Evolutionary conservation across 2,329 filamentous ascomycete species (phyloP), one percentile per base, ranked within the genome.

Genomic region (Penicillium brasilianum): DNA sequence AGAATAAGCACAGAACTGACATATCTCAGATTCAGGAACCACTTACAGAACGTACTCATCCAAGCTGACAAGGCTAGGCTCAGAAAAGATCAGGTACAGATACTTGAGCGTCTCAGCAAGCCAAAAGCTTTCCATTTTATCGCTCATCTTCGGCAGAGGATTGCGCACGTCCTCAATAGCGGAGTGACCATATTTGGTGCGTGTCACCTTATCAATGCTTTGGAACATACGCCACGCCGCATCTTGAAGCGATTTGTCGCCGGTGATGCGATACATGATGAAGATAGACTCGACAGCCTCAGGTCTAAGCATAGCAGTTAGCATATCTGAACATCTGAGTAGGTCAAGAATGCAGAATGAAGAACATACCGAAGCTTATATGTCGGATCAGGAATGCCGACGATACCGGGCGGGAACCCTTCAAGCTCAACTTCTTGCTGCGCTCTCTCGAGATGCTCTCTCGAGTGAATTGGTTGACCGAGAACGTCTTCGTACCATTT

Each of bases 211-310:
- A 28, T 81, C 78, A 36, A 83, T 79, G 39, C 73, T 78, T 50
- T 78, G 70, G 64, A 83, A 83, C 81, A 83, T 83, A 34, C 77
- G 75, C 81, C 81, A 83, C 3, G 80, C 81, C 1, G 75, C 74
- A 39, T 83, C 80, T 44, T 78, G 76, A 55, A 79, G 74, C 14
- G 71, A 74, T 56, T 77, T 77, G 61, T 86, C 81, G 13, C 85
- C 85, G 0, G 85, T 87, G 48, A 86, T 83, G 20, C 85, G 81
- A 66, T 87, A 87, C 72, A 88, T 75, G 65, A 87, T 78, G 71
- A 87, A 88, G 3, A 87, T 81, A n/a, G 82, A 84, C 69, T 88
- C 85, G 48, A 88, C 85, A 2, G 85, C 85, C 71, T 88, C 85
- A 0, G 85, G 80, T 63, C 73, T 79, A 62, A 37, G n/a, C 30